Percentiles rank a stretch among this genome's conserved stretches.
Conservation (phyloP, 306 rosid genomes). For the Fragaria vesca region DNA sequence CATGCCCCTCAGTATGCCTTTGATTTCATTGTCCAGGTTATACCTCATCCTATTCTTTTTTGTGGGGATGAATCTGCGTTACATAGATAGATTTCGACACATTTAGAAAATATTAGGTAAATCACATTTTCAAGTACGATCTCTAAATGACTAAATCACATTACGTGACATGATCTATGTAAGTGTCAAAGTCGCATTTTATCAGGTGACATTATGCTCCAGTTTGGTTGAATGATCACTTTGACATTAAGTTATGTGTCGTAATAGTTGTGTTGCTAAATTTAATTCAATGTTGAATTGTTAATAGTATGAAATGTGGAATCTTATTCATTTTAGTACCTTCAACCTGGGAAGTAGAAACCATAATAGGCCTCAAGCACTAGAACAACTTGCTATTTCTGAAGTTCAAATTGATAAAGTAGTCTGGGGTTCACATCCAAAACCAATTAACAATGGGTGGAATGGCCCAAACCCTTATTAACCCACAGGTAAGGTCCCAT, state of each 20-base stretch:
- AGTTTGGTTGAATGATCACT: no score
- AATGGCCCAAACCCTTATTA: no score
- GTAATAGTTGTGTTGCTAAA: no score
- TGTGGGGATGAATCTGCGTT: slow-evolving; percentile 39
- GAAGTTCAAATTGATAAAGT: slow-evolving; percentile 25
- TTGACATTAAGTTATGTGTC: no score
- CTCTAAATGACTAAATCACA: background rate
- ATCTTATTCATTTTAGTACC: slow-evolving; percentile 9
- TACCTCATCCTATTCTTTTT: slow-evolving; percentile 40
- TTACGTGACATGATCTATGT: no score
- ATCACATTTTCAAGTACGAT: background rate
- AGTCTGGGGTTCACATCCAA: no score
- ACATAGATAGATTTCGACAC: background rate
- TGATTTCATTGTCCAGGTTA: slow-evolving; percentile 36
- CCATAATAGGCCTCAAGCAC: slow-evolving; percentile 33
- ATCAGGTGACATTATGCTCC: no score
- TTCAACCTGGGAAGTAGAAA: slow-evolving; percentile 46
- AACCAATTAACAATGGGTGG: no score
- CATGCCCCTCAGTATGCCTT: slow-evolving; percentile 31
- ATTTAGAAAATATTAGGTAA: no score
- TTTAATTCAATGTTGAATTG: background rate
- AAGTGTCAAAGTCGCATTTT: no score
- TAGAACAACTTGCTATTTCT: slow-evolving; percentile 32
- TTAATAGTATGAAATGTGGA: background rate
- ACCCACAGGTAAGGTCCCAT: no score